phyloP scores from a whole-genome alignment of 116 monocot genomes.

The Phalaenopsis hybrid region DNA sequence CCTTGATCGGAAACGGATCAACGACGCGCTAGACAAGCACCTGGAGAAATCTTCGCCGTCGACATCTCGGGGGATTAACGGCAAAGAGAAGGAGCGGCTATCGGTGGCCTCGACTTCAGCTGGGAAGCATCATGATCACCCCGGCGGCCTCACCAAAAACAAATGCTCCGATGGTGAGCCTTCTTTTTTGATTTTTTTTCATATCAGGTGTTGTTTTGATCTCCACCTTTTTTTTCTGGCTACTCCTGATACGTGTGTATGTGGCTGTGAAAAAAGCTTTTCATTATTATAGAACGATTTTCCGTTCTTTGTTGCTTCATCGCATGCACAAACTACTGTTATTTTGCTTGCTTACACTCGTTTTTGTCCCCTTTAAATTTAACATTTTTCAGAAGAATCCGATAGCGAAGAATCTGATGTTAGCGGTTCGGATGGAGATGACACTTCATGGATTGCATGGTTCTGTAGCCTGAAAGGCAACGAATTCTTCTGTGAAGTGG shows the following conservation, averaged over 20 bases:
- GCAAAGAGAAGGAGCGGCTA: slow-evolving; percentile 35
- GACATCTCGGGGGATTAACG: slow-evolving; percentile 24
- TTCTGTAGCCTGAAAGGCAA: slow-evolving; percentile 57
- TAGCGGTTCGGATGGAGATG: slow-evolving; percentile 59
- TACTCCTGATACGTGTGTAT: background rate
- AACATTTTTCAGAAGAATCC: slow-evolving; percentile 33
- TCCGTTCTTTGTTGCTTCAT: background rate
- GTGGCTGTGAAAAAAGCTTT: background rate
- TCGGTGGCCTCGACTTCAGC: slow-evolving; percentile 23
- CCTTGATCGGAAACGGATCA: slow-evolving; percentile 55
- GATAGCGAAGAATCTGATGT: slow-evolving; percentile 52
- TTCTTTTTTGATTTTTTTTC: background rate
- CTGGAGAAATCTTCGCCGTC: slow-evolving; percentile 44
- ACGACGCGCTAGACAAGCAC: slow-evolving; percentile 57
- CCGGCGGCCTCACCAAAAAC: slow-evolving; percentile 21
- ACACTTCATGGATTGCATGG: slow-evolving; percentile 59
- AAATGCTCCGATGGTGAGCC: slow-evolving; percentile 36
- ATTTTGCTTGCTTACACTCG: background rate
- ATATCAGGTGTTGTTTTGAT: background rate
- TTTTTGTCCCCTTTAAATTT: background rate
- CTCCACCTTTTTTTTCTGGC: background rate
- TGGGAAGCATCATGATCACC: slow-evolving; percentile 29
- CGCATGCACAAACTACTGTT: background rate
- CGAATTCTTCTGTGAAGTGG: slow-evolving; percentile 65
- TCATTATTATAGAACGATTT: background rate